A percentile compares a stretch with the other conserved stretches of the same genome.
phyloP scores from a whole-genome alignment of 2,329 filamentous ascomycete species.

The Colletotrichum sp. region DNA sequence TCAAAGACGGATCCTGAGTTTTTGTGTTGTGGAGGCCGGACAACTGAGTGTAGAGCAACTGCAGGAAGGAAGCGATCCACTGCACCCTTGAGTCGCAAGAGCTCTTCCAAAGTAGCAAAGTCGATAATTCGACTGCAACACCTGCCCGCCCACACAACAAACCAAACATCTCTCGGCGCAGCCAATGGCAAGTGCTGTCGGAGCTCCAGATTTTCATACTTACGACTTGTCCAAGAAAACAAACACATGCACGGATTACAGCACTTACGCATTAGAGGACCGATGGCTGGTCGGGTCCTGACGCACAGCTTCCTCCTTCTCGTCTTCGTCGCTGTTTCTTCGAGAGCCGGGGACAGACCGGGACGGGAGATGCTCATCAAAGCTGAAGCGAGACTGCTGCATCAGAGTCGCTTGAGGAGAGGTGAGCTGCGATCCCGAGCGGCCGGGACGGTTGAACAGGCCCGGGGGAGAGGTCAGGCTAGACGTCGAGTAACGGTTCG shows the following conservation, averaged over 20 bases:
- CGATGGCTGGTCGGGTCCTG: conserved; percentile 75
- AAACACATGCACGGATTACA: background rate
- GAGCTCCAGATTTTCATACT: background rate
- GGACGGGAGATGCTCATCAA: conserved; percentile 73
- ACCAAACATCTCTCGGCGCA: background rate
- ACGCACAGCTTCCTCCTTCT: conserved; percentile 78
- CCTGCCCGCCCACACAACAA: background rate
- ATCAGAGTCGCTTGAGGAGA: conserved; percentile 74
- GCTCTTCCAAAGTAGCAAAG: background rate
- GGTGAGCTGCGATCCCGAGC: conserved; percentile 80
- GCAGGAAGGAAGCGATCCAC: background rate
- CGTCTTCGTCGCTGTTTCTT: conserved; percentile 89
- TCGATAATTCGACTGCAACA: background rate
- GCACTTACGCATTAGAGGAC: conserved; percentile 79
- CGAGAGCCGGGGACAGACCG: conserved; percentile 87
- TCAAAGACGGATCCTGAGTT: background rate
- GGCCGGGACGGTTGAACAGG: conserved; percentile 73
- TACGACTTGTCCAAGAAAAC: conserved; percentile 15
- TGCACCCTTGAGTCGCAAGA: background rate
- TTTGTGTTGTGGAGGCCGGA: background rate
- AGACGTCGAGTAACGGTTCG: conserved; percentile 87
- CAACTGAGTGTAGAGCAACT: background rate
- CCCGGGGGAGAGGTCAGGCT: conserved; percentile 85
- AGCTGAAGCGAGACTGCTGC: conserved; percentile 63
- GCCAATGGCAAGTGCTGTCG: background rate